Percentiles rank a stretch among this genome's conserved stretches.
Conservation (phyloP, 176 grass and related monocot species). For the Secale cereale region DNA sequence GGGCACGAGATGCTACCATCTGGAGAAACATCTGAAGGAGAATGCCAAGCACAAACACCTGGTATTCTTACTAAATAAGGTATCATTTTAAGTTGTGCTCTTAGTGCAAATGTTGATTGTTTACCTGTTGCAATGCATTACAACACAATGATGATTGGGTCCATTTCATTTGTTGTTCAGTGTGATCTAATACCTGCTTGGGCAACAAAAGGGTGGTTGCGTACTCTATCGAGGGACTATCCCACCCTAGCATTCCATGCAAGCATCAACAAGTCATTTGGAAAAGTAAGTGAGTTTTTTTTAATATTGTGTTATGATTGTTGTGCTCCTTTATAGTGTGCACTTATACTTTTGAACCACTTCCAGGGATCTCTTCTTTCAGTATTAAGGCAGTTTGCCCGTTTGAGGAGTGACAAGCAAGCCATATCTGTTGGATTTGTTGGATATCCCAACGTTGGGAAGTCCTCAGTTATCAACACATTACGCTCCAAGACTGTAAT, state of each 20-base stretch:
- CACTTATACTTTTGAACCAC: background rate
- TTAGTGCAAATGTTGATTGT: background rate
- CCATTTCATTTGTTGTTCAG: constrained; percentile 27
- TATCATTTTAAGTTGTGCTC: constrained; percentile 11
- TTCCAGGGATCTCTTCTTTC: constrained; percentile 88
- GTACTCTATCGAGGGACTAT: constrained; percentile 75
- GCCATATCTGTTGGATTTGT: constrained; percentile 98
- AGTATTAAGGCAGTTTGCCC: constrained; percentile 80
- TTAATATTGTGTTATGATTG: background rate
- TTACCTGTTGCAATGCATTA: background rate
- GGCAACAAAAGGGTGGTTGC: constrained; percentile 95
- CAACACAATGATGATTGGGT: constrained; percentile 1
- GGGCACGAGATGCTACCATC: constrained; percentile 91
- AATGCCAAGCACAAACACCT: constrained; percentile 88
- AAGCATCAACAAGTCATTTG: constrained; percentile 91
- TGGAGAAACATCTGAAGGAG: constrained; percentile 92
- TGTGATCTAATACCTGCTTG: constrained; percentile 95
- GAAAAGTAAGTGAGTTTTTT: constrained; percentile 58
- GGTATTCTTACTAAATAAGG: constrained; percentile 96
- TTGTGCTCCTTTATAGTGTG: background rate
- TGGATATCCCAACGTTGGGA: constrained; percentile 96
- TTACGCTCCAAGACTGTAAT: constrained; percentile 95
- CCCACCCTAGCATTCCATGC: constrained; percentile 95
- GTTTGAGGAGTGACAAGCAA: constrained; percentile 94
- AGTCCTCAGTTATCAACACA: constrained; percentile 98